phyloP scores from a whole-genome alignment of 225 moss, liverwort and hornwort genomes.

The Anthoceros angustus region DNA sequence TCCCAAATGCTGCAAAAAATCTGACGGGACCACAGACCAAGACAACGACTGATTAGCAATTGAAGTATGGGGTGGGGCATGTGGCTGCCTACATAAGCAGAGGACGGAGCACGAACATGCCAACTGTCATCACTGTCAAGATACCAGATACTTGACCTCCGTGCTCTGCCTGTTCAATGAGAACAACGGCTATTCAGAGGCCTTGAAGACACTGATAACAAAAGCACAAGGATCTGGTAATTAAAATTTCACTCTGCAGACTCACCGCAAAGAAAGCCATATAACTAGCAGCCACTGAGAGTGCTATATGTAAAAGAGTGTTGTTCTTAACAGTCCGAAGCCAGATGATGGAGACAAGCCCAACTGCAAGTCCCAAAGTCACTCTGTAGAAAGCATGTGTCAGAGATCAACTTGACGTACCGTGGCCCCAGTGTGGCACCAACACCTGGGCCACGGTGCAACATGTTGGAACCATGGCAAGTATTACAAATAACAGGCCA shows the following conservation, averaged over 20 bases:
- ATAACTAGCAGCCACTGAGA: conserved; percentile 90
- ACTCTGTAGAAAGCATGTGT: conserved; percentile 26
- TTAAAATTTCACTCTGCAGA: not conserved
- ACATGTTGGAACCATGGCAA: not conserved
- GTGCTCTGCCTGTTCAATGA: conserved; percentile 49
- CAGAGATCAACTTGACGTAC: too few relatives aligned
- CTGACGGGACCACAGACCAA: conserved; percentile 14
- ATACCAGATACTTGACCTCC: conserved; percentile 79
- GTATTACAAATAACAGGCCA: conserved; percentile 8
- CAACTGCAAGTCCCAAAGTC: conserved; percentile 58
- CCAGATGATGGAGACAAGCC: conserved; percentile 62
- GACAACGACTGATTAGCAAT: not conserved
- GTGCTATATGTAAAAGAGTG: conserved; percentile 65
- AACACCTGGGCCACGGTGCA: too few relatives aligned
- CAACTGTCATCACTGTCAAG: conserved; percentile 89
- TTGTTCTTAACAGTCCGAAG: conserved; percentile 77
- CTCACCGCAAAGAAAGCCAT: conserved; percentile 92
- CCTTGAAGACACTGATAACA: conserved; percentile 7
- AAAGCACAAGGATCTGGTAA: not conserved
- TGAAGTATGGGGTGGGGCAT: too few relatives aligned
- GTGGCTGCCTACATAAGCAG: not conserved
- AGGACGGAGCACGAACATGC: conserved; percentile 47
- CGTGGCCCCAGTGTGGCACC: too few relatives aligned
- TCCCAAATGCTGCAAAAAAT: conserved; percentile 93
- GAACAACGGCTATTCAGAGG: not conserved